These are phyloP conservation scores for Arctium lappa DNA, from an alignment of 129 eudicot genomes.

Conservation along the genomic window DNA sequence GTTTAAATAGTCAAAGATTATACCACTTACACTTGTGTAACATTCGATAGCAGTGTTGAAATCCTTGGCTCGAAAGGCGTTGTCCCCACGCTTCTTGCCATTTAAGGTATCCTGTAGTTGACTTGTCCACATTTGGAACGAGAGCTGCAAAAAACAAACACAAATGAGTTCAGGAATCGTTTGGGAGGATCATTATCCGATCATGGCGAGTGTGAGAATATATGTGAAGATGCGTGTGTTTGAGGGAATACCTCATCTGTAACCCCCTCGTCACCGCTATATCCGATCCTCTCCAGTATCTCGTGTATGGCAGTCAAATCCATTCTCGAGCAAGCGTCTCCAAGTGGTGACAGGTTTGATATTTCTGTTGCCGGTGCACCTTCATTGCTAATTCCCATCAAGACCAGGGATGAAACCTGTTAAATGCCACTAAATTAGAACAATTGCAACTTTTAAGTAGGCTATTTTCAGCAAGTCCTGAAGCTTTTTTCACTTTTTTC, in stretches of 20 bases:
- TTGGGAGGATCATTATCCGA: not conserved
- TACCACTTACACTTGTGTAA: slow-evolving; percentile 54
- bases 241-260: slow-evolving; percentile 71
- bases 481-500: not conserved
- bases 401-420: slow-evolving; percentile 76
- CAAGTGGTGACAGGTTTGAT: slow-evolving; percentile 64
- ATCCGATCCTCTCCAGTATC: slow-evolving; percentile 68
- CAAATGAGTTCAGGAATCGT: not conserved
- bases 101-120: slow-evolving; percentile 79
- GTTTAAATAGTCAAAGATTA: not conserved
- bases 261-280: slow-evolving; percentile 89
- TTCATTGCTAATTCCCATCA: slow-evolving; percentile 59
- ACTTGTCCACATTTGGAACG: slow-evolving; percentile 90
- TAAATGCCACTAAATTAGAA: slow-evolving; percentile 6
- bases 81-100: slow-evolving; percentile 79
- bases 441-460: not conserved
- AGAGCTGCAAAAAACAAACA: slow-evolving; percentile 50
- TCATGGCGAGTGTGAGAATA: not conserved
- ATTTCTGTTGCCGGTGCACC: slow-evolving; percentile 28
- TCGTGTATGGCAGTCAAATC: slow-evolving; percentile 95
- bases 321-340: slow-evolving; percentile 84
- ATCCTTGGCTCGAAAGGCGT: slow-evolving; percentile 75
- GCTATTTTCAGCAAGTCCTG: not conserved
- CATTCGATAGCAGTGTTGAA: slow-evolving; percentile 66
- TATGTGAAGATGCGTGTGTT: not conserved